These are phyloP conservation scores for Globisporangium echinulatum DNA, from an alignment of 352 stramenopile genomes.

Conservation along the genomic window DNA sequence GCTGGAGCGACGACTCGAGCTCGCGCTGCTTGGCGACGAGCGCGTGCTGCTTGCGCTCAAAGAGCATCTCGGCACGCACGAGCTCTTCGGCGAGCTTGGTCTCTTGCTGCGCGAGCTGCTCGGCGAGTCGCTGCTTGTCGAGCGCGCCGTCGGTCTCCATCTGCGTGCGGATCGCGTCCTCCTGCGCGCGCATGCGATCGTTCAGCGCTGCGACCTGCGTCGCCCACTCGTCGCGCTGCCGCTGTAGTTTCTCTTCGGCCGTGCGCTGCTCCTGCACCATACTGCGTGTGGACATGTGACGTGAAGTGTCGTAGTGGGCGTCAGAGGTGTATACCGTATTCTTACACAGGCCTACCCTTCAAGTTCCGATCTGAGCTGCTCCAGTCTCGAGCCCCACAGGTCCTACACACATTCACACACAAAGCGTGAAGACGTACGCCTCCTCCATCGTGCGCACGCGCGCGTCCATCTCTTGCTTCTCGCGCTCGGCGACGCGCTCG, in stretches of 20 bases:
- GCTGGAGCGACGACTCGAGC: conserved; percentile 63
- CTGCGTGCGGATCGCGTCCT: conserved; percentile 65
- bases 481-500: conserved; percentile 48
- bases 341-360: no score
- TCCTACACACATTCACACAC: not conserved
- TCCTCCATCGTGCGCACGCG: conserved; percentile 71
- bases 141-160: conserved; percentile 69
- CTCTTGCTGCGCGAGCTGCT: conserved; percentile 70
- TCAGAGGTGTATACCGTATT: not conserved
- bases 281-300: conserved; percentile 9
- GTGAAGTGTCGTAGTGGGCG: no score
- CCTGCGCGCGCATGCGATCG: conserved; percentile 68
- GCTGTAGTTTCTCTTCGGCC: conserved; percentile 54
- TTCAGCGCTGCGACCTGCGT: conserved; percentile 56
- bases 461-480: conserved; percentile 75
- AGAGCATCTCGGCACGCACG: conserved; percentile 66
- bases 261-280: conserved; percentile 51
- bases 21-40: conserved; percentile 57
- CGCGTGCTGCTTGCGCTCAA: conserved; percentile 71
- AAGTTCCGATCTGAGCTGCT: no score
- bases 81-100: conserved; percentile 72
- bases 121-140: conserved; percentile 67
- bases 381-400: no score
- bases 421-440: conserved; percentile 24
- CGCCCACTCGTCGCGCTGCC: conserved; percentile 71